phyloP scores from a whole-genome alignment of 2,329 filamentous ascomycete species.

The Scedosporium apiospermum region DNA sequence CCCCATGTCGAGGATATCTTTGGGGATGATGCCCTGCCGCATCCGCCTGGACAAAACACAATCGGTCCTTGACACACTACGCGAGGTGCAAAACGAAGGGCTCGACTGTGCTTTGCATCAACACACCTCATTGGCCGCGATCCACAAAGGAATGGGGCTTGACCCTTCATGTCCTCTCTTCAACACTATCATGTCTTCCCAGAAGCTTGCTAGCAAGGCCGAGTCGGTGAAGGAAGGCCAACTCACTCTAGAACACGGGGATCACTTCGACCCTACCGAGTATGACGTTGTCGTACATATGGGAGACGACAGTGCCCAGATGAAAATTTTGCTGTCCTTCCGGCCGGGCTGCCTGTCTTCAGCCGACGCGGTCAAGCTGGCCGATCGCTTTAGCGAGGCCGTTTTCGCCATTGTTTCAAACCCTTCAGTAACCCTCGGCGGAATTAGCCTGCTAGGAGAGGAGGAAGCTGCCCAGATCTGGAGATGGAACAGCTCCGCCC shows the following conservation, averaged over 20 bases:
- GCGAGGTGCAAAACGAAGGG: not conserved
- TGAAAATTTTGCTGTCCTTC: constrained; percentile 30
- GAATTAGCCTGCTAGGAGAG: too few species aligned
- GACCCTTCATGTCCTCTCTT: not conserved
- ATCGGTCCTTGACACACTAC: constrained; percentile 24
- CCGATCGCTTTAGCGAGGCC: too few species aligned
- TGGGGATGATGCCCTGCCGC: constrained; percentile 28
- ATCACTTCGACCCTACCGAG: too few species aligned
- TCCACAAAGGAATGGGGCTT: not conserved
- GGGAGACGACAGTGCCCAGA: too few species aligned
- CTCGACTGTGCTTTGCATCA: not conserved
- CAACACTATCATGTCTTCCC: not conserved
- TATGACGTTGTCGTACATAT: too few species aligned
- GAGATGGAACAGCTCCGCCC: too few species aligned
- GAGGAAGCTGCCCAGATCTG: too few species aligned
- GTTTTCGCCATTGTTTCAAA: too few species aligned
- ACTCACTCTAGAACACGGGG: too few species aligned
- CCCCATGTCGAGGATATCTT: constrained; percentile 35
- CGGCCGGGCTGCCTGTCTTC: constrained; percentile 36
- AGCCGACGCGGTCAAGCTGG: constrained; percentile 30
- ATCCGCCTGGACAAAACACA: constrained; percentile 20
- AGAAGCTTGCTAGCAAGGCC: not conserved
- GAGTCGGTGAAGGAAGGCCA: too few species aligned
- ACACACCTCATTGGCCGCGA: not conserved
- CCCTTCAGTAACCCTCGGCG: too few species aligned